phyloP scores from a whole-genome alignment of 1,284 basidiomycete species.

The Melampsora americana region DNA sequence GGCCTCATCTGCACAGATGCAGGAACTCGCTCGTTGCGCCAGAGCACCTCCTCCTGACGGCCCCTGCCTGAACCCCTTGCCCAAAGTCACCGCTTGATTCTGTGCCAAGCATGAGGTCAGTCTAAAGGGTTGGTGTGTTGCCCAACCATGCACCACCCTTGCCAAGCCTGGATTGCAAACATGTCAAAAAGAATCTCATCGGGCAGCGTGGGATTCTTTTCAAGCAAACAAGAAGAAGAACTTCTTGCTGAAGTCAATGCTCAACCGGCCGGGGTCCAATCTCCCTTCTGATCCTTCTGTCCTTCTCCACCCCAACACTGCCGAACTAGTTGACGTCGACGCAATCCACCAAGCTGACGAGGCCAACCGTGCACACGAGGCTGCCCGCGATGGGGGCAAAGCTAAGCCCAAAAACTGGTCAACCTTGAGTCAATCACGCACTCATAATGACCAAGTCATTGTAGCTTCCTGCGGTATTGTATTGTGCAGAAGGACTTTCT shows the following conservation, averaged over 20 bases:
- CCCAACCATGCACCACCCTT: neutral
- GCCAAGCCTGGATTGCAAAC: neutral
- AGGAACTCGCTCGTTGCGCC: neutral
- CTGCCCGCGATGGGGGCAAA: neutral
- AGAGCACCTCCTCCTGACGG: neutral
- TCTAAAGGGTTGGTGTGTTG: neutral
- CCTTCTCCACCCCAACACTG: neutral
- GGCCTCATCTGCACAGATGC: neutral
- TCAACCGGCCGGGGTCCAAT: neutral
- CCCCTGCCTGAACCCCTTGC: neutral
- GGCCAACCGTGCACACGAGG: neutral
- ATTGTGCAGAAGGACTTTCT: neutral
- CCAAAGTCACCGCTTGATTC: neutral
- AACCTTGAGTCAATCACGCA: neutral
- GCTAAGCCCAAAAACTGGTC: neutral
- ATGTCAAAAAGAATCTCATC: neutral
- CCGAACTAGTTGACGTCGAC: neutral
- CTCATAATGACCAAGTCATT: neutral
- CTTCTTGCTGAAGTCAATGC: neutral
- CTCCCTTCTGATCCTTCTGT: neutral
- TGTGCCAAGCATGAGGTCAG: neutral
- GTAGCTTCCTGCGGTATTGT: neutral
- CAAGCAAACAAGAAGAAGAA: neutral
- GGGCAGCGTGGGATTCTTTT: neutral
- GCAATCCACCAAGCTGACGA: neutral